Evolutionary conservation across 441 rosid species (phyloP).

Genomic region (Manihot esculenta): DNA sequence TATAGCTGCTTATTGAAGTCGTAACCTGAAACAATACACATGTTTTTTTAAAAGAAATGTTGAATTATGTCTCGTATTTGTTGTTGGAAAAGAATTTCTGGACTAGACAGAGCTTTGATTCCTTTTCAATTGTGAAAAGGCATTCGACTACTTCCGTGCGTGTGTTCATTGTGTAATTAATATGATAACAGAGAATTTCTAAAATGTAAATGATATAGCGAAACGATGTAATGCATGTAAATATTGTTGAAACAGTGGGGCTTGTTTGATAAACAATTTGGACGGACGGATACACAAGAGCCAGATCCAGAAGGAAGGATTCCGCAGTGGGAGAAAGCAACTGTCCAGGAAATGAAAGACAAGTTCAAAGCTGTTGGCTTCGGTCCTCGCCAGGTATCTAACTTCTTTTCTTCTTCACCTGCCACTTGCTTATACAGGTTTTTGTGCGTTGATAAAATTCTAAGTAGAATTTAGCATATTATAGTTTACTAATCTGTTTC

Average conservation of each 20-base stretch:
- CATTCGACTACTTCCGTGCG: too few relatives aligned
- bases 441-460: neutral
- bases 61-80: too few relatives aligned
- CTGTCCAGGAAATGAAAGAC: conserved; percentile 85
- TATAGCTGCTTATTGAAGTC: neutral
- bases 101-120: too few relatives aligned
- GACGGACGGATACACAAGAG: conserved; percentile 64
- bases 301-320: conserved; percentile 86
- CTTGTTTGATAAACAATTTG: conserved; percentile 80
- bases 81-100: too few relatives aligned
- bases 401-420: neutral
- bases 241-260: conserved; percentile 62
- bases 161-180: neutral
- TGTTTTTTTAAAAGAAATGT: too few relatives aligned
- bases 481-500: conserved; percentile 1
- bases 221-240: conserved; percentile 2
- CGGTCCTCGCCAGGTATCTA: conserved; percentile 94
- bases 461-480: neutral
- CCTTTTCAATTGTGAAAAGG: too few relatives aligned
- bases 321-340: conserved; percentile 75
- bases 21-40: neutral
- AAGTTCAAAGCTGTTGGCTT: conserved; percentile 73
- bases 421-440: too few relatives aligned
- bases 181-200: neutral
- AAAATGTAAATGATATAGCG: neutral